Evolutionary conservation across 148 eudicot genomes (phyloP), one percentile per base, ranked within the genome.

Genomic region (Selenicereus undatus): DNA sequence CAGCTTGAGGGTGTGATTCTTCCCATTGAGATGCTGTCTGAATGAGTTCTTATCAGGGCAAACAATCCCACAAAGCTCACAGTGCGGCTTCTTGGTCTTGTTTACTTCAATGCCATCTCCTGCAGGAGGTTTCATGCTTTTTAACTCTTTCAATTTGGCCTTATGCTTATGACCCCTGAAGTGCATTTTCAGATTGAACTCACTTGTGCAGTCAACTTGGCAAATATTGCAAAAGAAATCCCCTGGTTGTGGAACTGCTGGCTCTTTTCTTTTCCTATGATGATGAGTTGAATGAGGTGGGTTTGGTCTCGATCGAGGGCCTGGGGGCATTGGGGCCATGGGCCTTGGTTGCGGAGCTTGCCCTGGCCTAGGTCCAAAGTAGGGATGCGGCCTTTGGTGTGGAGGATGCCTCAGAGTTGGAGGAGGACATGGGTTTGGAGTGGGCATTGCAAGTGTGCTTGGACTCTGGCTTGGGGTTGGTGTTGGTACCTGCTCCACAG

Each of bases 1-100:
- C 13, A 64, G 12, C 29, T 64, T 64, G 29, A 64, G 68, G 5
- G 68, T 64, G 68, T 64, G 68, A 64, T 24, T 64, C 68, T 64
- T 64, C 12, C 68, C 68, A n/a, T 22, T 1, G 12, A 64, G 3
- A 24, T 64, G 68, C 68, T 64, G 27, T 17, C 68, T 64, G 12
- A 64, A n/a, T 11, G 27, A 64, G 11, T 5, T 7, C 29, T n/a
- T 29, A n/a, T 64, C 68, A 22, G 68, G 6, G 30, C 68, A 22
- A n/a, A 64, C n/a, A 64, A 64, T 64, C 68, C 68, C 68, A 64
- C 68, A 64, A 64, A 64, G 68, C 68, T 64, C 68, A 64, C 68
- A 64, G 12, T 22, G 18, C 0, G 68, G 68, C 29, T 64, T 64
- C 29, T 64, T 64, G 27, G 11, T 64, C 62, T 56, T 56, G 12